phyloP scores from a whole-genome alignment of 163 green algal genomes.

The Trebouxiophyceae sp. region DNA sequence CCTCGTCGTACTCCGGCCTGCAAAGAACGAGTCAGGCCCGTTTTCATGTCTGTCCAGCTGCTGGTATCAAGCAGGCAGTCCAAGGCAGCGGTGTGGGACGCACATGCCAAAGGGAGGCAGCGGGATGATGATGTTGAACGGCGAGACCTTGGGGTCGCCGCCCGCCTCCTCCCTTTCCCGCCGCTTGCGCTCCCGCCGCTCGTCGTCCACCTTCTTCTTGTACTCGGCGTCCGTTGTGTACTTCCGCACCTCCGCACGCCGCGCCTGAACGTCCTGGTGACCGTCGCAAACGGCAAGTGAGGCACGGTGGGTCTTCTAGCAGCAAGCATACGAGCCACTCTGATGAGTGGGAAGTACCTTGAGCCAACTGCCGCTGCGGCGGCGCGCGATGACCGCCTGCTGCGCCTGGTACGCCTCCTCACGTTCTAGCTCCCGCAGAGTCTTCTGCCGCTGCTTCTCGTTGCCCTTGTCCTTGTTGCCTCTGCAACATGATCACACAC shows the following conservation, averaged over 20 bases:
- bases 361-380: slow-evolving; percentile 15
- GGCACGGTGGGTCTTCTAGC: background rate
- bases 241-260: slow-evolving; percentile 26
- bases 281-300: background rate
- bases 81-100: background rate
- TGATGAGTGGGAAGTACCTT: background rate
- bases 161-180: no score
- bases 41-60: no score
- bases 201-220: slow-evolving; percentile 29
- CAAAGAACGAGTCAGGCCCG: no score
- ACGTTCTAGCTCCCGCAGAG: background rate
- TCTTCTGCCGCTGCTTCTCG: slow-evolving; percentile 1
- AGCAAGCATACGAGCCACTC: background rate
- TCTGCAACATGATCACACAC: no score
- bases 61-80: no score
- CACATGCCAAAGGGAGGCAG: slow-evolving; percentile 43
- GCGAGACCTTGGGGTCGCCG: background rate
- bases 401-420: slow-evolving; percentile 3
- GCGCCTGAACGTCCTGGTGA: slow-evolving; percentile 33
- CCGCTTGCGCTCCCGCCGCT: slow-evolving; percentile 1
- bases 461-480: no score
- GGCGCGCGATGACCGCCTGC: slow-evolving; percentile 42
- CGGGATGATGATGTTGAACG: slow-evolving; percentile 45
- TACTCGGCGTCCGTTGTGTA: slow-evolving; percentile 19
- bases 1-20: slow-evolving; percentile 57